Conservation (phyloP, 1,284 basidiomycete species). For the Singerocomus inundabilis region DNA sequence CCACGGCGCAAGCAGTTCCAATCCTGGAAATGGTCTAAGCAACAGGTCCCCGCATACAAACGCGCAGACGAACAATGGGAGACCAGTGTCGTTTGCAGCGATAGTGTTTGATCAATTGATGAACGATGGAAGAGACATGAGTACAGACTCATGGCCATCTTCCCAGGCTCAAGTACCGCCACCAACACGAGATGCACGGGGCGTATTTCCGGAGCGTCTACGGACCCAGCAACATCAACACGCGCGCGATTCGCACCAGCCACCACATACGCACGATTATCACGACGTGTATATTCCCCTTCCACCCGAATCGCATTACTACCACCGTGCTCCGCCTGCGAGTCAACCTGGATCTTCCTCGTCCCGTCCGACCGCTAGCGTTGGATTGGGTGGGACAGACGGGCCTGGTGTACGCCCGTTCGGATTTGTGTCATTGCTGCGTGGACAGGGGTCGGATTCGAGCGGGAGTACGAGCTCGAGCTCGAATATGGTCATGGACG, state of each 20-base stretch:
- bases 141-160: conserved; percentile 8
- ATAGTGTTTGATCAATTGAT: conserved; percentile 24
- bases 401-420: conserved; percentile 12
- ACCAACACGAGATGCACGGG: conserved; percentile 13
- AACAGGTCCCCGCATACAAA: conserved; percentile 5
- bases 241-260: conserved; percentile 2
- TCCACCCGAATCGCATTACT: conserved; percentile 8
- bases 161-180: neutral
- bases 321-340: conserved; percentile 10
- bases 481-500: conserved; percentile 13
- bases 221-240: conserved; percentile 15
- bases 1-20: conserved; percentile 1
- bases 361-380: conserved; percentile 1
- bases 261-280: conserved; percentile 4
- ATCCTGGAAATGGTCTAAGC: neutral
- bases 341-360: conserved; percentile 3
- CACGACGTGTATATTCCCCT: conserved; percentile 5
- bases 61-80: conserved; percentile 12
- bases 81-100: conserved; percentile 17
- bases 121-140: conserved; percentile 16
- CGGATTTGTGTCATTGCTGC: conserved; percentile 15
- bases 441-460: conserved; percentile 19
- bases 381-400: conserved; percentile 2
- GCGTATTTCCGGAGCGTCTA: conserved; percentile 13
- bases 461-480: conserved; percentile 14